Evolutionary conservation across 495 filamentous ascomycete genomes (phyloP).

Genomic region (Hypoxylon subgilvum): DNA sequence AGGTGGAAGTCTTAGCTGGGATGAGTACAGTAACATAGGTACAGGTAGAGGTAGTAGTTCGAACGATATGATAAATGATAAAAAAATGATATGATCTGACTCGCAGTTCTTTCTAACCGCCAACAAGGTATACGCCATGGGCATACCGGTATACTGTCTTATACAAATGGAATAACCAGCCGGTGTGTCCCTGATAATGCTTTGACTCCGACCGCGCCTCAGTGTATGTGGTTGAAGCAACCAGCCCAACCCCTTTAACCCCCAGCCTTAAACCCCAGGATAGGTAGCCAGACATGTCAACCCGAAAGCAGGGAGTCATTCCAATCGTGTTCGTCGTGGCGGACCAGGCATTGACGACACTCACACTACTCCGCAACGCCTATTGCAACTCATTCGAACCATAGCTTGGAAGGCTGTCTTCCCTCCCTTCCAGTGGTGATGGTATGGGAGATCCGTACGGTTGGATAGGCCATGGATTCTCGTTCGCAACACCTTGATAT

Average conservation of each 20-base stretch:
- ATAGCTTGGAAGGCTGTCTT: background rate
- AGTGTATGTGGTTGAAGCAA: background rate
- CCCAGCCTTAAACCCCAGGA: background rate
- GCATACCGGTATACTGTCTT: constrained; percentile 3
- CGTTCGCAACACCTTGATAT: too few species aligned
- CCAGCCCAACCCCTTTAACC: background rate
- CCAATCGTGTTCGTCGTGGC: constrained; percentile 11
- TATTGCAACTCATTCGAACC: background rate
- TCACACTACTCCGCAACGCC: background rate
- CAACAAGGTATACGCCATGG: background rate
- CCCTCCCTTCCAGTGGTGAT: background rate
- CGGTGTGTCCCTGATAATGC: constrained; percentile 16
- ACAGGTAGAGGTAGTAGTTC: constrained; percentile 6
- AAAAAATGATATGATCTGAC: constrained; percentile 25
- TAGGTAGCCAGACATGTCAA: constrained; percentile 9
- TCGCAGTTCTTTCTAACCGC: background rate
- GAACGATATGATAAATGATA: constrained; percentile 26
- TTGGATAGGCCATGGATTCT: too few species aligned
- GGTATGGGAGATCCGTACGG: too few species aligned
- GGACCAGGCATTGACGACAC: constrained; percentile 1
- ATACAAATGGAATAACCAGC: constrained; percentile 22
- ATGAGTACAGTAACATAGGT: too few species aligned
- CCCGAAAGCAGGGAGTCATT: constrained; percentile 8
- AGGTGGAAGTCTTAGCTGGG: constrained; percentile 62
- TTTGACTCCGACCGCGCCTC: constrained; percentile 1